Percentiles rank a stretch among this genome's conserved stretches.
Evolutionary conservation across 768 basidiomycete genomes (phyloP).

Genomic region (Gyrodon lividus): DNA sequence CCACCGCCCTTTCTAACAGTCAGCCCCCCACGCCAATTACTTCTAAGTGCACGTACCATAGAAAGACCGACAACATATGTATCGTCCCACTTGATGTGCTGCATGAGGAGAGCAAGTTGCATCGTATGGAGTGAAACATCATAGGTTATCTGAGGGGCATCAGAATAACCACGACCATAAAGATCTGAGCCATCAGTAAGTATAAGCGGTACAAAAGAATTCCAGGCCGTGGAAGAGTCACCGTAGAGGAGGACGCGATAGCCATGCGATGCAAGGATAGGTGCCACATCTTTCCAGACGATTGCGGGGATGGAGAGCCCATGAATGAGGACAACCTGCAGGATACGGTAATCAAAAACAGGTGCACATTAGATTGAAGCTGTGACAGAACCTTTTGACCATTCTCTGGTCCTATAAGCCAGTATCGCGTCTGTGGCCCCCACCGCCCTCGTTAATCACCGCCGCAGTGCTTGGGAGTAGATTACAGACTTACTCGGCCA

Average conservation of each 20-base stretch:
- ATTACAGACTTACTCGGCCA: slow-evolving; percentile 51
- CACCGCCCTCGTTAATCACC: not conserved
- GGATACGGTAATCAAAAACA: slow-evolving; percentile 2
- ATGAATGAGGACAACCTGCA: slow-evolving; percentile 72
- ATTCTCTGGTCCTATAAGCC: slow-evolving; percentile 69
- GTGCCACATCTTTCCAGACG: slow-evolving; percentile 75
- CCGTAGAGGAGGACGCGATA: slow-evolving; percentile 78
- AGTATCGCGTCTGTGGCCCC: slow-evolving; percentile 61
- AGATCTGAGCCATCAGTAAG: slow-evolving; percentile 49
- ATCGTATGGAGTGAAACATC: slow-evolving; percentile 63
- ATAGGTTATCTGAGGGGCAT: slow-evolving; percentile 71
- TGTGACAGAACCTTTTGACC: slow-evolving; percentile 55
- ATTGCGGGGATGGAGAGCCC: slow-evolving; percentile 76
- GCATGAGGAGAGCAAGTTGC: slow-evolving; percentile 82
- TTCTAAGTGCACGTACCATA: slow-evolving; percentile 50
- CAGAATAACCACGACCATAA: slow-evolving; percentile 82
- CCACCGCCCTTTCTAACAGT: slow-evolving; percentile 59
- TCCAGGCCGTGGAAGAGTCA: slow-evolving; percentile 25
- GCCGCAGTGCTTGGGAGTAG: not conserved
- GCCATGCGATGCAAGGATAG: slow-evolving; percentile 57
- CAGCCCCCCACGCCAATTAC: not conserved
- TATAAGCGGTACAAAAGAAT: not conserved
- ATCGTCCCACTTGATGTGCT: slow-evolving; percentile 70
- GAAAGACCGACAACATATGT: slow-evolving; percentile 68
- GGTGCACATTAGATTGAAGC: not conserved